Evolutionary conservation across 495 filamentous ascomycete genomes (phyloP).

Genomic region (Daldinia bambusicola): DNA sequence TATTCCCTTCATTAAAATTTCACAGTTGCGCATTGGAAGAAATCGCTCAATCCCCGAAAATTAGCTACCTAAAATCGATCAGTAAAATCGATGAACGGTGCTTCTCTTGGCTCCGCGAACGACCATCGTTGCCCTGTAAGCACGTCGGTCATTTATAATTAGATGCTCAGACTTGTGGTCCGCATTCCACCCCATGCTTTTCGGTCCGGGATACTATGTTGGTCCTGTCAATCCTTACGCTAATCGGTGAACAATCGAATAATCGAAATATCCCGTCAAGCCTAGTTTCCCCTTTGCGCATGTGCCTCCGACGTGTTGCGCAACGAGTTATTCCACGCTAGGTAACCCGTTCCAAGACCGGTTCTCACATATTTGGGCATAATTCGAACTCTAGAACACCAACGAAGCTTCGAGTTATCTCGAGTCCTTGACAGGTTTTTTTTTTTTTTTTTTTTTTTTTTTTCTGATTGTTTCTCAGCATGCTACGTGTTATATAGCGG

Average conservation of each 20-base stretch:
- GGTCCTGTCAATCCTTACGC: slow-evolving; percentile 33
- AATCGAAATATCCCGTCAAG: slow-evolving; percentile 8
- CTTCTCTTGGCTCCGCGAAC: slow-evolving; percentile 18
- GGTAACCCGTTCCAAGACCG: slow-evolving; percentile 5
- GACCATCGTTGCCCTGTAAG: slow-evolving; percentile 34
- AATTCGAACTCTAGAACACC: slow-evolving; percentile 1
- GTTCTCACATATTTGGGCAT: slow-evolving; percentile 17
- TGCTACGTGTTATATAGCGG: neutral
- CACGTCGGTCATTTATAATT: slow-evolving; percentile 43
- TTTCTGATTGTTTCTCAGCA: neutral
- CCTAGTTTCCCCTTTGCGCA: slow-evolving; percentile 1
- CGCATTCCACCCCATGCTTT: slow-evolving; percentile 27
- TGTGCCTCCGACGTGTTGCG: neutral
- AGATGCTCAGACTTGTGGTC: slow-evolving; percentile 24
- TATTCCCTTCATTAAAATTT: neutral
- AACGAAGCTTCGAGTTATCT: neutral
- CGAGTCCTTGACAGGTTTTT: no score
- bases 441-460: neutral
- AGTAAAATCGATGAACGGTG: slow-evolving; percentile 6
- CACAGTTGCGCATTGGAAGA: neutral
- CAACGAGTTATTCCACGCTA: neutral
- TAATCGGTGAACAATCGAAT: slow-evolving; percentile 8
- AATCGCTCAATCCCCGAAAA: slow-evolving; percentile 16
- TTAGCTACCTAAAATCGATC: slow-evolving; percentile 19
- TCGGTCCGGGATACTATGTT: slow-evolving; percentile 37